A percentile compares a stretch with the other conserved stretches of the same genome.
phyloP scores from a whole-genome alignment of 1,284 basidiomycete species.

The Cystobasidium pallidum region DNA sequence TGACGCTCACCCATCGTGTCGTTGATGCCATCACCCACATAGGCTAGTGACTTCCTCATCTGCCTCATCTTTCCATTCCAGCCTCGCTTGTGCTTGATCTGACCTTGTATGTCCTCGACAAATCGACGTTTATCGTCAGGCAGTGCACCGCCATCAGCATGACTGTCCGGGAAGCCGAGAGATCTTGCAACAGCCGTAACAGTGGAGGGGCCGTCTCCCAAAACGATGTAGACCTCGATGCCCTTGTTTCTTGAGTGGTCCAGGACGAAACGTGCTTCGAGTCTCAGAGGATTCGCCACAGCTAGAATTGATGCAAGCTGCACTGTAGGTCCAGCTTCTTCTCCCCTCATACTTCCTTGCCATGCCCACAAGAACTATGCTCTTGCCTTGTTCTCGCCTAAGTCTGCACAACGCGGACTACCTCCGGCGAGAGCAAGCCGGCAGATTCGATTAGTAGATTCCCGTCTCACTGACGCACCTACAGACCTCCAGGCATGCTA shows the following conservation, averaged over 20 bases:
- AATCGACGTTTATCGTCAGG: conserved; percentile 65
- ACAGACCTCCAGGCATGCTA: too few species aligned
- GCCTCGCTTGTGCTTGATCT: conserved; percentile 13
- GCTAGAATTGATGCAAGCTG: conserved; percentile 65
- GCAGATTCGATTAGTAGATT: conserved; percentile 63
- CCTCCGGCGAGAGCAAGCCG: conserved; percentile 56
- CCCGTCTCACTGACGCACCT: too few species aligned
- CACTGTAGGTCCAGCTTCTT: conserved; percentile 4
- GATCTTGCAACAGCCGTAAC: conserved; percentile 70
- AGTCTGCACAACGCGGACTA: conserved; percentile 56
- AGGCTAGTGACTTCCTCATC: conserved; percentile 64
- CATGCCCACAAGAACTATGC: conserved; percentile 68
- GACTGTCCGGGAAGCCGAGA: conserved; percentile 69
- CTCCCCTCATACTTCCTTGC: conserved; percentile 22
- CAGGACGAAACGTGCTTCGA: conserved; percentile 65
- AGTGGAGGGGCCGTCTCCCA: conserved; percentile 74
- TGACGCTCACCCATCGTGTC: conserved; percentile 35
- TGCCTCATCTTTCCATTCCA: conserved; percentile 46
- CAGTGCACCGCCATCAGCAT: conserved; percentile 66
- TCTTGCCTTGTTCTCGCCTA: conserved; percentile 73
- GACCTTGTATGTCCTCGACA: conserved; percentile 59
- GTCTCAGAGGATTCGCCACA: conserved; percentile 68
- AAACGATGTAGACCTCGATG: conserved; percentile 74
- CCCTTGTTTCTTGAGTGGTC: conserved; percentile 62
- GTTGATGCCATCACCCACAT: conserved; percentile 57